These are phyloP conservation scores for Linnemannia schmuckeri DNA, from an alignment of 192 early-diverging fungal genomes.

Conservation along the genomic window DNA sequence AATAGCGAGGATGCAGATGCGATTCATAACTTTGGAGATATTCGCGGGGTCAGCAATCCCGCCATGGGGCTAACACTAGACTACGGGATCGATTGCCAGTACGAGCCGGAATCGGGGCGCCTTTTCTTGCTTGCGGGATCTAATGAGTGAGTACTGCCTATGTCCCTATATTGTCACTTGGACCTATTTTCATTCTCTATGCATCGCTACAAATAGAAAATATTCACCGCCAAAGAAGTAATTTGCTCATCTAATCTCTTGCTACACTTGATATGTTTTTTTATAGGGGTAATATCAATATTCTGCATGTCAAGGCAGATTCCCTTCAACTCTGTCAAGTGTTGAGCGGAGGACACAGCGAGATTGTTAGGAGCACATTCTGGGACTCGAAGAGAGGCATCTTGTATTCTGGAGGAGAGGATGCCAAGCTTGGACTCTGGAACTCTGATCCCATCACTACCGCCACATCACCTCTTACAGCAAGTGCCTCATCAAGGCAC, in stretches of 20 bases:
- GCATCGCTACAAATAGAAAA: neutral
- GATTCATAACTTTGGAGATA: constrained; percentile 86
- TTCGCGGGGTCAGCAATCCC: constrained; percentile 66
- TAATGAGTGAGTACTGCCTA: constrained; percentile 63
- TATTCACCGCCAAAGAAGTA: neutral
- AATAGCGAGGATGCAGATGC: constrained; percentile 64
- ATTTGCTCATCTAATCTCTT: constrained; percentile 1
- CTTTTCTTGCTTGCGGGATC: constrained; percentile 88
- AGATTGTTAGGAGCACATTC: constrained; percentile 83
- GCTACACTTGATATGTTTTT: constrained; percentile 2
- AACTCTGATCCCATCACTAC: constrained; percentile 15
- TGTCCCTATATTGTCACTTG: neutral
- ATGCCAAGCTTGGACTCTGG: constrained; percentile 82
- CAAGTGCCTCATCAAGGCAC: constrained; percentile 39
- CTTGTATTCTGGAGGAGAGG: constrained; percentile 85
- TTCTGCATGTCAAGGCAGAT: constrained; percentile 85
- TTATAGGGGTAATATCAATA: constrained; percentile 77
- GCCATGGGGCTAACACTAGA: constrained; percentile 69
- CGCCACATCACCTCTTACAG: constrained; percentile 17
- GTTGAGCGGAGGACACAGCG: constrained; percentile 85
- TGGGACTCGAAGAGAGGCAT: constrained; percentile 76
- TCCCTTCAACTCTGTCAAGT: constrained; percentile 82
- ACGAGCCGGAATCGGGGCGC: constrained; percentile 73
- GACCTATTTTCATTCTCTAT: neutral
- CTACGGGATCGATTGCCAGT: constrained; percentile 88